Conservation (phyloP, 129 eudicot genomes). For the Centrapalus pauciflorus region DNA sequence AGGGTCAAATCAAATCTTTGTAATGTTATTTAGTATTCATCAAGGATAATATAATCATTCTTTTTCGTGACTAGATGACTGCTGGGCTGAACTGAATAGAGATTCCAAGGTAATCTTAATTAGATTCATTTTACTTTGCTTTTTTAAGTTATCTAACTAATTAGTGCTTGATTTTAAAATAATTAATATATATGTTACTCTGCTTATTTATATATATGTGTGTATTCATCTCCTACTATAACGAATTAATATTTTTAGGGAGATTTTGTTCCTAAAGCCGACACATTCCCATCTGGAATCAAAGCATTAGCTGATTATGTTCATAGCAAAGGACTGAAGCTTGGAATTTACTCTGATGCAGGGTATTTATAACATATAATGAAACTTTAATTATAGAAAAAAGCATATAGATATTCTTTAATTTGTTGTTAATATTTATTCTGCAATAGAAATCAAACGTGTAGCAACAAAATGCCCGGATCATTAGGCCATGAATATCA, state of each 20-base stretch:
- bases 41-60: not conserved
- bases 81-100: constrained; percentile 88
- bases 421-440: too few species aligned
- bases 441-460: constrained; percentile 64
- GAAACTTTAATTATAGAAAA: not conserved
- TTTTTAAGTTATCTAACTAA: not conserved
- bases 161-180: not conserved
- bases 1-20: too few species aligned
- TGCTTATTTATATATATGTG: not conserved
- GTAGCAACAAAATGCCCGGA: constrained; percentile 83
- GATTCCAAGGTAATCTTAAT: constrained; percentile 54
- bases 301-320: constrained; percentile 91
- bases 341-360: constrained; percentile 97
- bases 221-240: not conserved
- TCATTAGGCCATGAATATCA: constrained; percentile 86
- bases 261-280: constrained; percentile 54
- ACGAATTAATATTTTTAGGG: constrained; percentile 42
- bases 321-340: constrained; percentile 75
- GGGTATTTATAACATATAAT: constrained; percentile 45
- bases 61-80: constrained; percentile 60
- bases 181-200: not conserved
- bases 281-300: constrained; percentile 89
- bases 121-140: not conserved
- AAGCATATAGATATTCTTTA: too few species aligned
- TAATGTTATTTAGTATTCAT: not conserved